Conservation (phyloP, 2,329 filamentous ascomycete genomes). For the Sporothrix phasma region DNA sequence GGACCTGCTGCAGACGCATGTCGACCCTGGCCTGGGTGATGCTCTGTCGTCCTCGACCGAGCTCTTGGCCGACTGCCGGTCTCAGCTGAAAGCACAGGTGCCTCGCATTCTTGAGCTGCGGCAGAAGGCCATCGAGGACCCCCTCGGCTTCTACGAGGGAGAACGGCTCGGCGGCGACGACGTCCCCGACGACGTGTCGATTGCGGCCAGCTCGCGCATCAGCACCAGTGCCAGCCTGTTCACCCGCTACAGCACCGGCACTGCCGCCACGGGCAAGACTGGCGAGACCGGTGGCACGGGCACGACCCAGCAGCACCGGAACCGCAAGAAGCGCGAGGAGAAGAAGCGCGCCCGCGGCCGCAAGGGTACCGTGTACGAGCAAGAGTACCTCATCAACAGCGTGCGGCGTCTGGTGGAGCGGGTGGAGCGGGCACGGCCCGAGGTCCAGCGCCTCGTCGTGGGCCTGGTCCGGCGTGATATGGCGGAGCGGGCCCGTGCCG, state of each 20-base stretch:
- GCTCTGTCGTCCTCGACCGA: conserved; percentile 76
- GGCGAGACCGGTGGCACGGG: conserved; percentile 14
- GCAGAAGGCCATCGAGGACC: conserved; percentile 70
- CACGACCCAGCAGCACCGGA: conserved; percentile 50
- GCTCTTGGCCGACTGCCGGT: conserved; percentile 84
- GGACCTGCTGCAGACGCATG: conserved; percentile 53
- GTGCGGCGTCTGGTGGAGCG: conserved; percentile 75
- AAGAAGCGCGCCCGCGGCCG: conserved; percentile 89
- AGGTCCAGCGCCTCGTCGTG: conserved; percentile 64
- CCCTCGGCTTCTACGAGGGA: conserved; percentile 80
- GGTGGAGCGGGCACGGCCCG: conserved; percentile 60
- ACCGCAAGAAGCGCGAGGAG: conserved; percentile 75
- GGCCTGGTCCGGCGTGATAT: conserved; percentile 71
- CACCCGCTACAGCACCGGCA: conserved; percentile 75
- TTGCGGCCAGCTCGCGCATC: conserved; percentile 71
- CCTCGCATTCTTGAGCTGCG: conserved; percentile 78
- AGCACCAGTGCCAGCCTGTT: conserved; percentile 82
- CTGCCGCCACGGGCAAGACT: conserved; percentile 39
- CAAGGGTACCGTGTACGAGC: conserved; percentile 95
- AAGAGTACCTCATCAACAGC: conserved; percentile 90
- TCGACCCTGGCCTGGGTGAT: conserved; percentile 74
- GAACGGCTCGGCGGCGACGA: conserved; percentile 43
- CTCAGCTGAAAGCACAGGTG: conserved; percentile 73
- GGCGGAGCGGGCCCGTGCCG: conserved; percentile 73
- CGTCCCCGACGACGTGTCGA: conserved; percentile 76